These are phyloP conservation scores for Boletus sensibilis DNA, from an alignment of 768 basidiomycete genomes.

Conservation along the genomic window DNA sequence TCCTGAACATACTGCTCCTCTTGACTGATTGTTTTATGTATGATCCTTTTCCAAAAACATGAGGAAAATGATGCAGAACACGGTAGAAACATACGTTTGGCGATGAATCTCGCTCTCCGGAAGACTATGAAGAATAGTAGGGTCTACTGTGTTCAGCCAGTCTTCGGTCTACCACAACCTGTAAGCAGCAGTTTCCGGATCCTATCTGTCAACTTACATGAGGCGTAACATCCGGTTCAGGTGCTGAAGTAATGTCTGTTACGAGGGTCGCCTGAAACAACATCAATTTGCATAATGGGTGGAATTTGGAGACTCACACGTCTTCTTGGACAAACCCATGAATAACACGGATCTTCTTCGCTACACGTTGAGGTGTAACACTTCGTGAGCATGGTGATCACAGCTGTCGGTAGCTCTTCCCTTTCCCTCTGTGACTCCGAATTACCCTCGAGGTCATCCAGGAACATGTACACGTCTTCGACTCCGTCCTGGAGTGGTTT, in stretches of 20 bases:
- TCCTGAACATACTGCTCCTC: conserved; percentile 91
- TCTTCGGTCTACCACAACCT: conserved; percentile 35
- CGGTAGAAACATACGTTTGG: conserved; percentile 52
- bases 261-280: conserved; percentile 24
- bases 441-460: conserved; percentile 72
- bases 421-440: conserved; percentile 60
- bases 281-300: conserved; percentile 8
- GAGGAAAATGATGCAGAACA: background rate
- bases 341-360: conserved; percentile 79
- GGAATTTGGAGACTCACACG: conserved; percentile 42
- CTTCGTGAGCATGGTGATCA: conserved; percentile 84
- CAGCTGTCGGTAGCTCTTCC: conserved; percentile 82
- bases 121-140: conserved; percentile 50
- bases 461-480: conserved; percentile 92
- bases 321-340: conserved; percentile 70
- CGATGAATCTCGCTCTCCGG: conserved; percentile 77
- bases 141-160: conserved; percentile 55
- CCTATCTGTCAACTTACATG: conserved; percentile 36
- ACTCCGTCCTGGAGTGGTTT: conserved; percentile 80
- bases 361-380: conserved; percentile 89
- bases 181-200: conserved; percentile 2
- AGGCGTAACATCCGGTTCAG: conserved; percentile 29
- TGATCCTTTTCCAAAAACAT: conserved; percentile 44
- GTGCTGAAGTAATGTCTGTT: conserved; percentile 18
- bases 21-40: conserved; percentile 83